Evolutionary conservation across 2,329 filamentous ascomycete genomes (phyloP).

Genomic region (Ilyonectria mors-panacis): DNA sequence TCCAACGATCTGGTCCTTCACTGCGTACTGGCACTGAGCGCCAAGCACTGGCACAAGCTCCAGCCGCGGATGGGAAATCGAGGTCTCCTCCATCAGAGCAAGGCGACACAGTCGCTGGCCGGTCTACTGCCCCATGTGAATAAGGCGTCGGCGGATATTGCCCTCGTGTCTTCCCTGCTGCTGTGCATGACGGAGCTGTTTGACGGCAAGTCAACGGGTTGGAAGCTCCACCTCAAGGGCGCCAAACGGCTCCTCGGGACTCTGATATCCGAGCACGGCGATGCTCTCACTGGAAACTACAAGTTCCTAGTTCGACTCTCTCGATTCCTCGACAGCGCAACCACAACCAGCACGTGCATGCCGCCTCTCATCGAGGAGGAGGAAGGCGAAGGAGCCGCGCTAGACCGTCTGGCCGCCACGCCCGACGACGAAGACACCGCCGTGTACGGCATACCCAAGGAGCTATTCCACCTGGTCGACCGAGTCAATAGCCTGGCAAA

Average conservation of each 20-base stretch:
- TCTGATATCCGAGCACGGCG: constrained; percentile 49
- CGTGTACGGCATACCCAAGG: constrained; percentile 55
- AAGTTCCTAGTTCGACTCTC: constrained; percentile 55
- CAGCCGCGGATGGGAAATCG: constrained; percentile 50
- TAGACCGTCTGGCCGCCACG: constrained; percentile 44
- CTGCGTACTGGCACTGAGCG: constrained; percentile 52
- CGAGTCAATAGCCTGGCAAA: constrained; percentile 52
- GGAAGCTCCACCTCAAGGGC: constrained; percentile 60
- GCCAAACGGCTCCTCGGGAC: constrained; percentile 57
- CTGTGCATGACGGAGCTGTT: constrained; percentile 61
- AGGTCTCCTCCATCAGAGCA: constrained; percentile 51
- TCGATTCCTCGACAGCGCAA: constrained; percentile 53
- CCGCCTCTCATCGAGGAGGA: constrained; percentile 54
- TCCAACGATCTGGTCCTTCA: constrained; percentile 53
- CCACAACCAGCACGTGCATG: constrained; percentile 53
- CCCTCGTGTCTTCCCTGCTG: constrained; percentile 57
- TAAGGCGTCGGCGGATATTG: constrained; percentile 51
- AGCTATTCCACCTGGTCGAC: constrained; percentile 54
- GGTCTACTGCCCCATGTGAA: constrained; percentile 54
- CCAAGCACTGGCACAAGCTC: constrained; percentile 54
- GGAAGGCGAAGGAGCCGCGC: constrained; percentile 46
- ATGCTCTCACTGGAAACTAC: constrained; percentile 55
- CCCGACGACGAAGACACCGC: constrained; percentile 52
- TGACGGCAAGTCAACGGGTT: constrained; percentile 58
- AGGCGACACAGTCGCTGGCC: constrained; percentile 51